Percentiles rank a stretch among this genome's conserved stretches.
Evolutionary conservation across 2,329 filamentous ascomycete species (phyloP).

Genomic region (Emergomyces africanus): DNA sequence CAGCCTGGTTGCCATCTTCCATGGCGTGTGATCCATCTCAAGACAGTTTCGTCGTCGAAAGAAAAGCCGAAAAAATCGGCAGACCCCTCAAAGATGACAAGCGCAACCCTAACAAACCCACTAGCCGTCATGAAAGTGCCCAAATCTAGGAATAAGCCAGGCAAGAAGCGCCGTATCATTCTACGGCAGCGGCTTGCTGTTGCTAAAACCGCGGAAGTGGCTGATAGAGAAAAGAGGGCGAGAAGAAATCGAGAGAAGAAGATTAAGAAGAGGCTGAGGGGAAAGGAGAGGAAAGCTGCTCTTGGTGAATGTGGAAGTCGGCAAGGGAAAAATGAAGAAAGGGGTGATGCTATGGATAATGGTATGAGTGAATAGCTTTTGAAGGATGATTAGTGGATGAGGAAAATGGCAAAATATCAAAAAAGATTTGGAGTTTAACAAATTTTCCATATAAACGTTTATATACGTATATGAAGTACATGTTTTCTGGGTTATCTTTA

Average conservation of each 20-base stretch:
- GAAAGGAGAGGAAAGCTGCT: constrained; percentile 12
- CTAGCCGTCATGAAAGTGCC: constrained; percentile 10
- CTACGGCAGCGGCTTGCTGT: constrained; percentile 23
- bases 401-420: too few species aligned
- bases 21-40: constrained; percentile 28
- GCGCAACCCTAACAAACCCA: constrained; percentile 10
- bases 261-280: constrained; percentile 11
- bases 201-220: constrained; percentile 15
- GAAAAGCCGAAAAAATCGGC: constrained; percentile 17
- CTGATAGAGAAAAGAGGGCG: constrained; percentile 11
- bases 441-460: too few species aligned
- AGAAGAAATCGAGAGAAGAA: constrained; percentile 13
- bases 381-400: not conserved
- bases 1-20: constrained; percentile 30
- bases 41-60: constrained; percentile 14
- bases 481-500: too few species aligned
- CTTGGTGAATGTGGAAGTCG: not conserved
- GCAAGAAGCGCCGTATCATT: constrained; percentile 31
- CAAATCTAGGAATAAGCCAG: constrained; percentile 27
- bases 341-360: not conserved
- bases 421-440: too few species aligned
- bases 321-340: not conserved
- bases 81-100: constrained; percentile 14
- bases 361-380: not conserved
- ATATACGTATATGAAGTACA: too few species aligned